Base-by-base conservation (phyloP, 2,329 filamentous ascomycete genomes). In the Graphiopsis chlorocephala region DNA sequence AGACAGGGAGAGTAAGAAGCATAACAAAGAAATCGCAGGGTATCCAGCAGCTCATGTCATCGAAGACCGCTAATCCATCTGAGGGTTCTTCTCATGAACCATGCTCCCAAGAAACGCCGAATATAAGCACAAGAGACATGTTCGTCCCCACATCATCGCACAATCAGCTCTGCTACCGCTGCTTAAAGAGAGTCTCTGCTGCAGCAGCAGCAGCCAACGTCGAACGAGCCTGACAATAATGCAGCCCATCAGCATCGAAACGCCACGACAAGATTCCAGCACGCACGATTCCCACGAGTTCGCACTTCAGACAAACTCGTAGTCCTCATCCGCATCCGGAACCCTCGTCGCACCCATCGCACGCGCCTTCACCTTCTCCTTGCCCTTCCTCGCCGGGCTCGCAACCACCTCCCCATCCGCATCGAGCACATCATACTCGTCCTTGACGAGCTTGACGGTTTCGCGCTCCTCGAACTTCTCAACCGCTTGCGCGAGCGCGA, bases 381-480 rank as follows among this genome's bases (percentile, higher is more conserved):
- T 76, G 63, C 68, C 69, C 67, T 71, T 74, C 68, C 76, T 78
- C 23, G 73, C 72, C 23, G 73, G 71, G 11, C 70, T 64, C 10
- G 67, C 69, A 15, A 76, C 68, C 35, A 68, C 68, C 66, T 77
- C 72, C 20, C 76, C 76, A 17, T 75, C 72, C 17, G 72, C 68
- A 61, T 81, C 81, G 69, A 78, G 82, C 70, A 79, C 80, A 72
- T 87, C 85, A 70, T 87, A 88, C 76, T 88, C 85, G 64, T 81
- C 80, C 77, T 83, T 84, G 73, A 86, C 82, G 56, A 88, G 74
- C 76, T 86, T 85, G 75, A 86, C 84, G 2, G 84, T 87, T 76
- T 86, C 83, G 70, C 82, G 82, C 67, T 82, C 83, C 76, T 88
- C 85, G 72, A 82, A 88, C 68, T 81, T 82, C 78, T 86, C 82